Conservation (phyloP, 2,329 filamentous ascomycete genomes). For the Colletotrichum noveboracense region DNA sequence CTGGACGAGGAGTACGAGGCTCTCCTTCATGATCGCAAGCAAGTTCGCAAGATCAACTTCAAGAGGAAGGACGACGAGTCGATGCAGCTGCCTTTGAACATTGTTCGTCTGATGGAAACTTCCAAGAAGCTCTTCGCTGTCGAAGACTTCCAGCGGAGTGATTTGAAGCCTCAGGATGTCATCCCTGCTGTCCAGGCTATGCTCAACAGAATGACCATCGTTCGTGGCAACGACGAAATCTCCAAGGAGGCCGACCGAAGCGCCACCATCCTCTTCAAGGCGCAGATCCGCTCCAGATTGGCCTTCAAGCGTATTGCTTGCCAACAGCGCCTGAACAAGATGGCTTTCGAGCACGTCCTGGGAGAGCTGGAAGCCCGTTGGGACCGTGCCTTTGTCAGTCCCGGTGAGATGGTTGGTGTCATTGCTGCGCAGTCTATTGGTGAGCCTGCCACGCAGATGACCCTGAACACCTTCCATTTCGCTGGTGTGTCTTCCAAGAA, state of each 20-base stretch:
- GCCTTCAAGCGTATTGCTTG: slow-evolving; percentile 93
- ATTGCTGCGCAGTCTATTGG: slow-evolving; percentile 97
- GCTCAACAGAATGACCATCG: slow-evolving; percentile 79
- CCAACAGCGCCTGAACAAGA: slow-evolving; percentile 83
- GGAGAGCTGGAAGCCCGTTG: slow-evolving; percentile 92
- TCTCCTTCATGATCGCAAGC: slow-evolving; percentile 74
- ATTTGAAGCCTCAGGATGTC: slow-evolving; percentile 86
- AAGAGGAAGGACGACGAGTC: slow-evolving; percentile 78
- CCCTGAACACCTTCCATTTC: slow-evolving; percentile 99
- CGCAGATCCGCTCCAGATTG: slow-evolving; percentile 84
- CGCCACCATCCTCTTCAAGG: slow-evolving; percentile 91
- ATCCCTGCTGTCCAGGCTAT: slow-evolving; percentile 79
- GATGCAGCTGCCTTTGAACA: slow-evolving; percentile 92
- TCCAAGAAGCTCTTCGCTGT: slow-evolving; percentile 92
- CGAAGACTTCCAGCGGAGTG: slow-evolving; percentile 83
- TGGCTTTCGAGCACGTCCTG: slow-evolving; percentile 90
- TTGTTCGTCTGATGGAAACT: slow-evolving; percentile 88
- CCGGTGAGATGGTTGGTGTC: slow-evolving; percentile 98
- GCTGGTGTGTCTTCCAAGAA: slow-evolving; percentile 99
- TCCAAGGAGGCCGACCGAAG: slow-evolving; percentile 87
- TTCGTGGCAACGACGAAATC: slow-evolving; percentile 83
- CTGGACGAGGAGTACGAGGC: slow-evolving; percentile 89
- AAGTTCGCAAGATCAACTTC: slow-evolving; percentile 72
- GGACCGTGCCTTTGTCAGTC: slow-evolving; percentile 82
- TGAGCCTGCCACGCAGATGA: slow-evolving; percentile 99